These are phyloP conservation scores for Filosporella fistucella DNA, from an alignment of 495 filamentous ascomycete genomes.

Conservation along the genomic window DNA sequence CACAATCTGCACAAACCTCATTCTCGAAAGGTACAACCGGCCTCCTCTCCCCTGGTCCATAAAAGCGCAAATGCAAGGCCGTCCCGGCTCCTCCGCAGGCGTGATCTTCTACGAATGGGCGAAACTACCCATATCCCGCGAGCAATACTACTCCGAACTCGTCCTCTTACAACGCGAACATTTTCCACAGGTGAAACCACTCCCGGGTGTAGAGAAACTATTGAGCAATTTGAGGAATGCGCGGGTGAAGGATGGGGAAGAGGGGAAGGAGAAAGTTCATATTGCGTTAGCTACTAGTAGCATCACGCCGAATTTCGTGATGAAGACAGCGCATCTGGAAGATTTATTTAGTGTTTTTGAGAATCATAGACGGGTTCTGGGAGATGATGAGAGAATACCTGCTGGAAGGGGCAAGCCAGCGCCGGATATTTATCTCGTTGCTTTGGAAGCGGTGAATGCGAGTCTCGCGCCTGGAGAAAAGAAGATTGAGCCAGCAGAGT, in stretches of 20 bases:
- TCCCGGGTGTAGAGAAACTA: slow-evolving; percentile 73
- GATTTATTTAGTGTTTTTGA: slow-evolving; percentile 74
- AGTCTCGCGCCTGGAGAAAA: slow-evolving; percentile 57
- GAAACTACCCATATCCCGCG: slow-evolving; percentile 67
- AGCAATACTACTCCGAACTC: slow-evolving; percentile 58
- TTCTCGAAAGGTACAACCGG: slow-evolving; percentile 70
- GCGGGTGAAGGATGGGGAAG: slow-evolving; percentile 12
- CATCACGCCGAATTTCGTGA: slow-evolving; percentile 60
- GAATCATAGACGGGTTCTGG: slow-evolving; percentile 62
- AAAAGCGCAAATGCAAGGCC: slow-evolving; percentile 94
- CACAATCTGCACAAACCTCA: slow-evolving; percentile 72
- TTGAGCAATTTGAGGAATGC: slow-evolving; percentile 51
- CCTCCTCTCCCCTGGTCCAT: slow-evolving; percentile 81
- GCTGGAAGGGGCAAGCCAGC: slow-evolving; percentile 83
- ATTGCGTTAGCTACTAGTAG: slow-evolving; percentile 86
- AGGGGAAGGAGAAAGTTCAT: slow-evolving; percentile 49
- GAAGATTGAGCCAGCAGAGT: slow-evolving; percentile 77
- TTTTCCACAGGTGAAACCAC: slow-evolving; percentile 68
- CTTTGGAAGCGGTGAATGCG: slow-evolving; percentile 78
- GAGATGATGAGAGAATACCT: slow-evolving; percentile 80
- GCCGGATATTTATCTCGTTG: slow-evolving; percentile 91
- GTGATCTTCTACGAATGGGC: slow-evolving; percentile 66
- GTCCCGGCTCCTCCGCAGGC: slow-evolving; percentile 65
- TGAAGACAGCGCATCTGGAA: slow-evolving; percentile 74
- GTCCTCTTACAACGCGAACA: slow-evolving; percentile 57